Base-by-base conservation (phyloP, 805 yeast genomes). In the Saccharomycopsis olivae region DNA sequence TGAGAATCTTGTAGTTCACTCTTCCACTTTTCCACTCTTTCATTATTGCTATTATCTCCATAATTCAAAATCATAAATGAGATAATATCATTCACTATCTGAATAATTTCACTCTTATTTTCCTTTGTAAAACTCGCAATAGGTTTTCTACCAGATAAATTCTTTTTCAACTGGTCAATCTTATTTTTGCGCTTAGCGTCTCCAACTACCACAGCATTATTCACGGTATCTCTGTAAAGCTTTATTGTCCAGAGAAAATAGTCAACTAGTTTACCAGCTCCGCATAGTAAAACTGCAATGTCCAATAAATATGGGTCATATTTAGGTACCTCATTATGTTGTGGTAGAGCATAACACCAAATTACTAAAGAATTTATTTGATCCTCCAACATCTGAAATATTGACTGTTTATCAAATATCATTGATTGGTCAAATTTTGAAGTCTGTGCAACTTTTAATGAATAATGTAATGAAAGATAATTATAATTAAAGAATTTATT, bases 241-340 rank as follows among this genome's bases (percentile, higher is more conserved):
- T n/a, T n/a, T n/a, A n/a, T n/a, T n/a, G n/a, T n/a, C n/a, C n/a
- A n/a, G n/a, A n/a, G n/a, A n/a, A n/a, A n/a, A n/a, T n/a, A n/a
- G n/a, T n/a, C n/a, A n/a, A n/a, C n/a, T n/a, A n/a, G n/a, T n/a
- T 17, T 19, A 11, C 34, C 36, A 14, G 34, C 41, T 17, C 41
- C 39, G 13, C n/a, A 15, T 14, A 23, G 20, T 3, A n/a, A 21
- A 11, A 35, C 28, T 8, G 38, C 39, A 9, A 38, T 21, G 3
- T 27, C 14, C 13, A 44, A n/a, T 16, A 44, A 28, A 15, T 21
- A 31, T 2, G 41, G 40, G 29, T 44, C 44, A 36, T 36, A 44
- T 10, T 21, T 14, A 6, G 47, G 47, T 10, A 13, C 18, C 24
- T 6, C 33, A 6, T 8, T 5, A 6, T 5, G 16, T 11, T 32